Conservation (phyloP, 345 rosid species). For the Lepidium aucheri region DNA sequence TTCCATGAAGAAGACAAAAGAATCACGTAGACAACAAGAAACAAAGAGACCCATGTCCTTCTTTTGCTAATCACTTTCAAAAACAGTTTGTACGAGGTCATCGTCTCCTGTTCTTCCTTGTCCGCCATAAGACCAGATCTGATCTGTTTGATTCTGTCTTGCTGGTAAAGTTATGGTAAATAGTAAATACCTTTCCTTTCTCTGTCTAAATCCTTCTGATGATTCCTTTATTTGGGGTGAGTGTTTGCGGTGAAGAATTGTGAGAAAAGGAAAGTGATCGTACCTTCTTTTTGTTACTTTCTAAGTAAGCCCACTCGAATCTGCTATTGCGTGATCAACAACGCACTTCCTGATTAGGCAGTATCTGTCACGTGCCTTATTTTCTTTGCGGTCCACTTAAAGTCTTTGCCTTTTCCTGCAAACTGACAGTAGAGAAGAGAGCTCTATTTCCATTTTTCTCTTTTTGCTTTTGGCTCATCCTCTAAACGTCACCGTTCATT, state of each 20-base stretch:
- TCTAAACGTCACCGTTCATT: conserved; percentile 2
- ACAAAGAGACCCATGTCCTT: conserved; percentile 80
- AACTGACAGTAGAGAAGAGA: conserved; percentile 22
- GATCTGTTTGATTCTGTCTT: conserved; percentile 14
- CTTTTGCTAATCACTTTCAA: conserved; percentile 79
- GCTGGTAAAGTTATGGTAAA: neutral
- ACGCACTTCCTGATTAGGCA: conserved; percentile 8
- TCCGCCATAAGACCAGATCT: conserved; percentile 25
- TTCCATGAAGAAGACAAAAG: conserved; percentile 76
- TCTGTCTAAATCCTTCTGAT: neutral
- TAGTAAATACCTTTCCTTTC: neutral
- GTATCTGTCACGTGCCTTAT: conserved; percentile 11
- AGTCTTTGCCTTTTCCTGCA: conserved; percentile 25
- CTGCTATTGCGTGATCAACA: neutral
- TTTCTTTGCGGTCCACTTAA: conserved; percentile 11
- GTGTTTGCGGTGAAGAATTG: conserved; percentile 22
- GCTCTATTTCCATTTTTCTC: conserved; percentile 21
- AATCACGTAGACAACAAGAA: conserved; percentile 65
- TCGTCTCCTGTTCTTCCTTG: conserved; percentile 34
- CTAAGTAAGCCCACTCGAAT: neutral
- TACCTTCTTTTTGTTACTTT: conserved; percentile 3
- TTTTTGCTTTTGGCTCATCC: neutral
- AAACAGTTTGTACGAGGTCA: conserved; percentile 42
- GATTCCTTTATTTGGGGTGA: conserved; percentile 1
- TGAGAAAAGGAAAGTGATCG: conserved; percentile 27